Base-by-base conservation (phyloP, 1,139 yeast genomes). In the Candida buenavistaensis region DNA sequence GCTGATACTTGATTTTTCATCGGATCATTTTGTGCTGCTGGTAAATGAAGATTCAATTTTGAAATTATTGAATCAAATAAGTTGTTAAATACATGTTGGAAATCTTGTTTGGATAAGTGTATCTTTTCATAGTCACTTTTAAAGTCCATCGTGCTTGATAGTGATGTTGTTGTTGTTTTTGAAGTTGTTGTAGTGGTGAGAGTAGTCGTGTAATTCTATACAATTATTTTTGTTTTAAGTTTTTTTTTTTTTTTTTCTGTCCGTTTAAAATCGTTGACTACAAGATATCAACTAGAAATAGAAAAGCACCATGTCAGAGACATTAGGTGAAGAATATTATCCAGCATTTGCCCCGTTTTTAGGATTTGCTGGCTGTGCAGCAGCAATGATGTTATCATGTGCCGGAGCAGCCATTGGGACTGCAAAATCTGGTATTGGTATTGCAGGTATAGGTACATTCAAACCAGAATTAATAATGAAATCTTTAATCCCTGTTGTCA, bases 321-420 rank as follows among this genome's bases (percentile, higher is more conserved):
- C 54, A 33, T 45, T 61, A 36, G 47, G 47, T 22, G 73, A 68
- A 45, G 90, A 82, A 56, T 82, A 77, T 55, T 72, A 86, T 23
- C 97, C 97, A 32, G 80, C 80, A 25, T 89, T 82, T 66, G 96
- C 97, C 10, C 96, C 97, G 40, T 89, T 90, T 62, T 82, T 90
- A 57, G 97, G 97, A 31, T 88, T 89, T 62, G 96, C 95, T 27
- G 96, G 94, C 35, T 89, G 97, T 67, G 88, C 95, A 5, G 82
- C 88, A 35, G 96, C 97, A 37, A 86, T 88, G 85, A 76, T 87
- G 25, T 72, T 90, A 45, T 83, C 95, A 32, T 85, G 95, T 59
- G 82, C 90, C 16, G 98, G 99, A 42, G 98, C 98, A 17, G 97
- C 97, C 44, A 83, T 89, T 49, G 99, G 99, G 37, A 92, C 98